phyloP scores from a whole-genome alignment of 2,329 filamentous ascomycete species.

The Elsinoe fawcettii region DNA sequence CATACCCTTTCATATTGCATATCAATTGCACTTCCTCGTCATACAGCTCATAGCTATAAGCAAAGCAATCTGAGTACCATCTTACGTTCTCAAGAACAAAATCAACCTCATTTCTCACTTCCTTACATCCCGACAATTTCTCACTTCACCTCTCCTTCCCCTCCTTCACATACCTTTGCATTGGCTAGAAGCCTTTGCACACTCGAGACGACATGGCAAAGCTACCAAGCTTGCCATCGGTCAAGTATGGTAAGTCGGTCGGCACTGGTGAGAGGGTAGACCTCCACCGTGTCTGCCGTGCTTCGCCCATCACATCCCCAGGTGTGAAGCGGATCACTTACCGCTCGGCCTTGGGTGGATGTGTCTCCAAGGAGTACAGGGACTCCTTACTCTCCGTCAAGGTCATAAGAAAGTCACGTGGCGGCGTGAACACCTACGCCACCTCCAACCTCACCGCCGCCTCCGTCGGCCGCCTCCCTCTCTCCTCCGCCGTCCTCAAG shows the following conservation, averaged over 20 bases:
- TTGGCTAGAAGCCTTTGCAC: neutral
- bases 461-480: neutral
- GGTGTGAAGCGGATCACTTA: neutral
- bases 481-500: neutral
- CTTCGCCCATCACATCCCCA: neutral
- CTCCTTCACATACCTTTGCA: neutral
- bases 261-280: neutral
- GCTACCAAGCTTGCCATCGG: neutral
- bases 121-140: neutral
- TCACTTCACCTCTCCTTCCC: neutral
- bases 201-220: neutral
- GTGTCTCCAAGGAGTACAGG: neutral
- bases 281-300: neutral
- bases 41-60: neutral
- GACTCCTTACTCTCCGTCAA: neutral
- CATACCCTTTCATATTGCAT: neutral
- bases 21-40: neutral
- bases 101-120: neutral
- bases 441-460: neutral
- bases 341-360: neutral
- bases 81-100: neutral
- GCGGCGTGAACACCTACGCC: neutral
- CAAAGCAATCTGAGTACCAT: neutral
- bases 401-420: neutral
- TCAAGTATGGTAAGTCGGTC: neutral